These are phyloP conservation scores for Bryoerythrophyllum caledonicum DNA, from an alignment of 225 moss, liverwort and hornwort species.

Conservation along the genomic window DNA sequence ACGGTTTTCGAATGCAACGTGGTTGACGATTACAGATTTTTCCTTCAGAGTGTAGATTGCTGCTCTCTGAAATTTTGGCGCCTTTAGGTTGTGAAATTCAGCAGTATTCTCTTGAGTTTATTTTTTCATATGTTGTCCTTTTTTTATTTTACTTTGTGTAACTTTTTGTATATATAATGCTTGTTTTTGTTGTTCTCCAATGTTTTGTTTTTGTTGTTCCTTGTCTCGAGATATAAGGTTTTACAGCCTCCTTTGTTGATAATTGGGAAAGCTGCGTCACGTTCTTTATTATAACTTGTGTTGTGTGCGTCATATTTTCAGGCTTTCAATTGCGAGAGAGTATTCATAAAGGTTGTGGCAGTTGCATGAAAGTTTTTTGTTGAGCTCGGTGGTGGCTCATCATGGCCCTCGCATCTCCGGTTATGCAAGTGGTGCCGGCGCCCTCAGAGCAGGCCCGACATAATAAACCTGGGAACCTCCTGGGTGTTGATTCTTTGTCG, in stretches of 20 bases:
- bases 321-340: slow-evolving; percentile 8
- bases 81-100: slow-evolving; percentile 10
- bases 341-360: slow-evolving; percentile 19
- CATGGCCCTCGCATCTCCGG: slow-evolving; percentile 46
- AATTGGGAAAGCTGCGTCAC: slow-evolving; percentile 7
- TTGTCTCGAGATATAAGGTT: background rate
- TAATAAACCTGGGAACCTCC: slow-evolving; percentile 19
- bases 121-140: too few relatives aligned
- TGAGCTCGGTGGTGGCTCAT: slow-evolving; percentile 21
- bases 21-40: background rate
- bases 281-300: background rate
- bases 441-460: slow-evolving; percentile 36
- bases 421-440: slow-evolving; percentile 22
- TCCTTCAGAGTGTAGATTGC: background rate
- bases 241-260: background rate
- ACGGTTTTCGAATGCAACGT: slow-evolving; percentile 11
- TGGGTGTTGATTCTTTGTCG: slow-evolving; percentile 33
- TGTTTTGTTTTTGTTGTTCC: too few relatives aligned
- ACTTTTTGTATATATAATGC: too few relatives aligned
- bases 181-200: background rate
- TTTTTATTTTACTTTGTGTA: too few relatives aligned
- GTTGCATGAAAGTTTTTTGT: slow-evolving; percentile 32
- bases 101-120: too few relatives aligned
- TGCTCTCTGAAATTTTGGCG: background rate
- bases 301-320: slow-evolving; percentile 4